These are phyloP conservation scores for Citrus maxima DNA, from an alignment of 345 rosid genomes.

Conservation along the genomic window DNA sequence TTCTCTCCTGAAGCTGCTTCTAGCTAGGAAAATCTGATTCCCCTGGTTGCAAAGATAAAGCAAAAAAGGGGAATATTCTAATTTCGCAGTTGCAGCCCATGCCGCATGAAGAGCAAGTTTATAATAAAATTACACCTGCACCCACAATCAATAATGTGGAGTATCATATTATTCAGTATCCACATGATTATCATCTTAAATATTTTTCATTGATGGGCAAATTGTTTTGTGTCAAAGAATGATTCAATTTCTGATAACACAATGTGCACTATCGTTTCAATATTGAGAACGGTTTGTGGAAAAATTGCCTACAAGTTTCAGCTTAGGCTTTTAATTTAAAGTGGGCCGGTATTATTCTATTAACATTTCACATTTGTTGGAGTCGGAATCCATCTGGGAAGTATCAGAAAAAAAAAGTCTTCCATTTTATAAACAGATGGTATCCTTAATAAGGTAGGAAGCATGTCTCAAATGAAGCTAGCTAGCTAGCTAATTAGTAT, in stretches of 20 bases:
- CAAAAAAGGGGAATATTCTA: conserved; percentile 13
- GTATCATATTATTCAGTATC: too few species aligned
- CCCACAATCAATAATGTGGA: conserved; percentile 13
- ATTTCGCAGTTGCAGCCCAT: conserved; percentile 13
- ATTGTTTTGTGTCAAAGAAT: conserved; percentile 4
- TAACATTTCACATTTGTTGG: conserved; percentile 5
- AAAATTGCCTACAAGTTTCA: conserved; percentile 12
- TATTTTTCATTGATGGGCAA: neutral
- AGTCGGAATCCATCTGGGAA: conserved; percentile 36
- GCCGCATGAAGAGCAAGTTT: neutral
- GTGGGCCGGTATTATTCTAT: neutral
- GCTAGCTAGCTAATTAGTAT: neutral
- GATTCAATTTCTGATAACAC: neutral
- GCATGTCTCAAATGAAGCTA: neutral
- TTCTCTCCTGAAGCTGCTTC: conserved; percentile 12
- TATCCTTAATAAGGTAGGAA: conserved; percentile 36
- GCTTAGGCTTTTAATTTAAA: conserved; percentile 24
- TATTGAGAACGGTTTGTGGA: neutral
- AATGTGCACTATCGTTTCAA: neutral
- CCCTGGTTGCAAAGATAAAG: conserved; percentile 2
- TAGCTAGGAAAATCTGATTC: conserved; percentile 24
- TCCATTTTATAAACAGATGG: conserved; percentile 20
- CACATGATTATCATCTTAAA: too few species aligned
- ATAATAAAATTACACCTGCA: neutral
- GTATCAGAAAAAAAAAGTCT: conserved; percentile 6